Evolutionary conservation across 73 alveolate genomes (phyloP).

Genomic region (Paramecium primaurelia): DNA sequence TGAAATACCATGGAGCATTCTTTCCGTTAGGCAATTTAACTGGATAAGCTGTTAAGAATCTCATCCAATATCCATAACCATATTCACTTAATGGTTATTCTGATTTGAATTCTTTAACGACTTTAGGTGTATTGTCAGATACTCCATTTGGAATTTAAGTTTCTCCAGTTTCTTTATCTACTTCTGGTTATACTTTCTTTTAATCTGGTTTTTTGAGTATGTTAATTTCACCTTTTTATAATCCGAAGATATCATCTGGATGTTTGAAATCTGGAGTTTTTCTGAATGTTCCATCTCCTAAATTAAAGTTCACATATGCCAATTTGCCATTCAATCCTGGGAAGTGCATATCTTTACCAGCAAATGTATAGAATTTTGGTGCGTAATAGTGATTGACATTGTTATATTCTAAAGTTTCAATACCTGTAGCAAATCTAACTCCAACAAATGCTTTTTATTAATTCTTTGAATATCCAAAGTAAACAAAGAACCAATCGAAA

Average conservation of each 20-base stretch:
- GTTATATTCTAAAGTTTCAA: background rate
- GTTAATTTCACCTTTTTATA: background rate
- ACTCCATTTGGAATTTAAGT: background rate
- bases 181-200: slow-evolving; percentile 2
- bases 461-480: background rate
- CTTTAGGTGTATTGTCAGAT: background rate
- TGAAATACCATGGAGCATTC: slow-evolving; percentile 42
- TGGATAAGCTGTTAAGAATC: slow-evolving; percentile 28
- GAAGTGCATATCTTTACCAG: slow-evolving; percentile 8
- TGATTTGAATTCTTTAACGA: background rate
- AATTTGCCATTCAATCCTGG: slow-evolving; percentile 35
- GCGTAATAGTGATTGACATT: slow-evolving; percentile 3
- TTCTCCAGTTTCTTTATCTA: background rate
- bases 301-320: background rate
- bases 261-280: background rate
- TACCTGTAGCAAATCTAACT: background rate
- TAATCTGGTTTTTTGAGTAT: background rate
- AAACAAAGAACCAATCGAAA: slow-evolving; percentile 32
- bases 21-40: background rate
- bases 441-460: background rate
- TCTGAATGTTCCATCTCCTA: slow-evolving; percentile 41
- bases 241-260: background rate
- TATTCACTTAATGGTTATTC: background rate
- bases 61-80: slow-evolving; percentile 46
- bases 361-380: background rate